These are phyloP conservation scores for Cyanidium caldarium DNA, from an alignment of 23 red algal species.

Conservation along the genomic window DNA sequence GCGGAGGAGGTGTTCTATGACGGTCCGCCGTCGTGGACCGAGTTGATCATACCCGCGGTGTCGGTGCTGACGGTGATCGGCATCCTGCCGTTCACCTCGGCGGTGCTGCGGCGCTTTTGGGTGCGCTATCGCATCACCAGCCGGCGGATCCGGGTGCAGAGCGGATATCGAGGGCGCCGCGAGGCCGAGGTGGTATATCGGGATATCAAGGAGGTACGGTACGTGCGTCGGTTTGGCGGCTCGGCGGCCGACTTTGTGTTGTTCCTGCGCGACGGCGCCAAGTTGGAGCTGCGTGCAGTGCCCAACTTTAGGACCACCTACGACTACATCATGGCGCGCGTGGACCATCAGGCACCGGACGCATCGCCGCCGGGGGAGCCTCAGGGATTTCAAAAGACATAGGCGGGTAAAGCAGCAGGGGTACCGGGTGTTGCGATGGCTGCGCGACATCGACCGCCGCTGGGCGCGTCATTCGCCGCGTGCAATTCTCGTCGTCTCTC, in stretches of 20 bases:
- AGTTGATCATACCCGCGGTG: slow-evolving; percentile 71
- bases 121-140: slow-evolving; percentile 84
- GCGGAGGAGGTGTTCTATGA: slow-evolving; percentile 68
- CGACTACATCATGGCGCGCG: slow-evolving; percentile 41
- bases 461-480: too few species aligned
- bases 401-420: too few species aligned
- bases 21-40: slow-evolving; percentile 39
- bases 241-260: slow-evolving; percentile 66
- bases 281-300: slow-evolving; percentile 57
- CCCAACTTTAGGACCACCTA: slow-evolving; percentile 35
- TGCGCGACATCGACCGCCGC: too few species aligned
- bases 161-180: slow-evolving; percentile 71
- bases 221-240: slow-evolving; percentile 58
- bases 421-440: too few species aligned
- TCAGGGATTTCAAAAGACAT: too few species aligned
- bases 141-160: slow-evolving; percentile 49
- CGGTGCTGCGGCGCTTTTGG: slow-evolving; percentile 57
- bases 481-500: too few species aligned
- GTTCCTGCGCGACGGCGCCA: slow-evolving; percentile 59
- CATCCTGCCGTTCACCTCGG: slow-evolving; percentile 79
- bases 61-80: slow-evolving; percentile 90
- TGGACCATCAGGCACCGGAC: slow-evolving; percentile 32
- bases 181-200: slow-evolving; percentile 72
- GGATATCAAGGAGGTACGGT: slow-evolving; percentile 69
- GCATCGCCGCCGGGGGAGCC: too few species aligned